Conservation (phyloP, 1,139 yeast species). For the Hemisphaericaspora xylanilytica region DNA sequence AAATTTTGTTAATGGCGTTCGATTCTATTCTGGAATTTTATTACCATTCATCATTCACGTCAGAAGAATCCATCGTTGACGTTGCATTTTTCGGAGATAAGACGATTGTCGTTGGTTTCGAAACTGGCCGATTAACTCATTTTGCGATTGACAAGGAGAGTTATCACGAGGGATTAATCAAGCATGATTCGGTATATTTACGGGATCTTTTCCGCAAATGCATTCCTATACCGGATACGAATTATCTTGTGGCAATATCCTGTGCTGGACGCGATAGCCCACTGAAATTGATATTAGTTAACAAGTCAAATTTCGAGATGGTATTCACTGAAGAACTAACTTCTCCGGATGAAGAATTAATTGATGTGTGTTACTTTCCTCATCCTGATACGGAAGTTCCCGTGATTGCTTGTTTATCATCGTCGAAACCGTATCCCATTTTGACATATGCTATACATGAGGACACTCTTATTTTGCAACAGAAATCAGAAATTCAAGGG, state of each 20-base stretch:
- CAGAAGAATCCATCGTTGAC: neutral
- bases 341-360: conserved; percentile 4
- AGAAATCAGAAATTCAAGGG: neutral
- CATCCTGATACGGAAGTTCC: no score
- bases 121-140: neutral
- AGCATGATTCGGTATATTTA: conserved; percentile 7
- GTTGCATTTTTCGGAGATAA: neutral
- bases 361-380: conserved; percentile 8
- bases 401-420: conserved; percentile 7
- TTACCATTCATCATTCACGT: neutral
- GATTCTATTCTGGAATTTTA: conserved; percentile 8
- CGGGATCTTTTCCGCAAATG: conserved; percentile 6
- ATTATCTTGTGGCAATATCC: conserved; percentile 7
- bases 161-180: neutral
- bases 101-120: conserved; percentile 3
- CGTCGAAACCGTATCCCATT: conserved; percentile 1
- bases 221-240: conserved; percentile 3
- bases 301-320: conserved; percentile 2
- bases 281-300: conserved; percentile 6
- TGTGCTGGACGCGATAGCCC: neutral
- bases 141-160: neutral
- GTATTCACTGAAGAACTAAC: no score
- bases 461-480: neutral
- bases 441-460: conserved; percentile 5
- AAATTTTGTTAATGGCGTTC: conserved; percentile 1